A percentile compares a stretch with the other conserved stretches of the same genome.
Conservation (phyloP, 495 filamentous ascomycete species). For the Terfezia claveryi region DNA sequence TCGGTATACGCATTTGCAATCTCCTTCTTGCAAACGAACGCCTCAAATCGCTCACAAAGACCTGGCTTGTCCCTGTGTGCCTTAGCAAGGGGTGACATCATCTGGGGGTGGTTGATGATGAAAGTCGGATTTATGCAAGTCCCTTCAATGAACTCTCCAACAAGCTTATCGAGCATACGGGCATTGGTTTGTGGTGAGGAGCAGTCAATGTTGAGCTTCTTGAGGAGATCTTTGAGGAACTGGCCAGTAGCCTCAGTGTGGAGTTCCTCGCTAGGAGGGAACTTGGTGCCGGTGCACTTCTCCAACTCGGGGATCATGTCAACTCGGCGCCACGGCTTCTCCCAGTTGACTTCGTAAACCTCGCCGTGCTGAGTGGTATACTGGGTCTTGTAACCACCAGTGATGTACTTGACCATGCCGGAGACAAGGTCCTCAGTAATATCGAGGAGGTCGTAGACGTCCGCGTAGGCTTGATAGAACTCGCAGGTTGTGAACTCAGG, state of each 20-base stretch:
- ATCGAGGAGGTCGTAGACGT: slow-evolving; percentile 80
- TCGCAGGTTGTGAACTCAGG: slow-evolving; percentile 96
- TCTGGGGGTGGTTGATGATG: slow-evolving; percentile 79
- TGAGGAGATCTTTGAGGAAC: slow-evolving; percentile 62
- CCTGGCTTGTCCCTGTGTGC: slow-evolving; percentile 62
- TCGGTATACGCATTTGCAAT: slow-evolving; percentile 94
- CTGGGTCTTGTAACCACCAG: slow-evolving; percentile 60
- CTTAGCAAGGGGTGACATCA: slow-evolving; percentile 97
- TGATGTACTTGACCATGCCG: slow-evolving; percentile 72
- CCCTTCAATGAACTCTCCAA: slow-evolving; percentile 41
- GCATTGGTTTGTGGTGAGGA: slow-evolving; percentile 76
- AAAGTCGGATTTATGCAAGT: slow-evolving; percentile 90
- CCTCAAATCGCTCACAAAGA: slow-evolving; percentile 90
- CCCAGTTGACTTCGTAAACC: slow-evolving; percentile 81
- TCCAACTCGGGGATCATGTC: slow-evolving; percentile 95
- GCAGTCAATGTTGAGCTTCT: slow-evolving; percentile 83
- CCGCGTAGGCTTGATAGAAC: slow-evolving; percentile 91
- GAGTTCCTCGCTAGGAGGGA: slow-evolving; percentile 70
- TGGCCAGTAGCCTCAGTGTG: slow-evolving; percentile 72
- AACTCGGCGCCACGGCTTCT: slow-evolving; percentile 73
- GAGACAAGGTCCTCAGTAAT: slow-evolving; percentile 90
- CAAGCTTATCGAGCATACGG: slow-evolving; percentile 76
- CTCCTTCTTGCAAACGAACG: slow-evolving; percentile 94
- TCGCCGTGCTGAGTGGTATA: slow-evolving; percentile 56
- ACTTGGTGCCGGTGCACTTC: slow-evolving; percentile 72